A percentile compares a stretch with the other conserved stretches of the same genome.
Conservation (phyloP, 2,329 filamentous ascomycete genomes). For the Rosellinia necatrix region DNA sequence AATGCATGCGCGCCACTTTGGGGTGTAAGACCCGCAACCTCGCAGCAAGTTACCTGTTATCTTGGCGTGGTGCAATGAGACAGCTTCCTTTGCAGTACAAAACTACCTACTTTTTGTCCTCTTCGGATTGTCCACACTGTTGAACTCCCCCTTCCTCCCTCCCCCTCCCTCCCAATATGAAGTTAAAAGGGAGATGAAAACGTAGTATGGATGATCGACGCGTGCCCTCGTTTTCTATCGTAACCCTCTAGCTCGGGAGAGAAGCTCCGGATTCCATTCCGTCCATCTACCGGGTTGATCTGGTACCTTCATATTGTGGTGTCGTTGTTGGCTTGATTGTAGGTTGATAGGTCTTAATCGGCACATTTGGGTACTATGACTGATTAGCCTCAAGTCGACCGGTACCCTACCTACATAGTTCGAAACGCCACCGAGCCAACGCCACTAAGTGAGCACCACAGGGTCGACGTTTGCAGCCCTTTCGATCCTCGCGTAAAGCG, state of each 20-base stretch:
- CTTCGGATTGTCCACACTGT: too few species aligned
- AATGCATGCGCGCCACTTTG: too few species aligned
- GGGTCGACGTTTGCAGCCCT: slow-evolving; percentile 52
- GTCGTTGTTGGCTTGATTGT: not conserved
- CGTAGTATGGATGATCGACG: slow-evolving; percentile 12
- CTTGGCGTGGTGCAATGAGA: too few species aligned
- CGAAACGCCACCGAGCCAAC: slow-evolving; percentile 10
- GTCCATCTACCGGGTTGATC: not conserved
- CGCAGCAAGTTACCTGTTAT: too few species aligned
- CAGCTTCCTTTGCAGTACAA: too few species aligned
- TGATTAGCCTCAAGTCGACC: slow-evolving; percentile 9
- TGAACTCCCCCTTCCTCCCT: too few species aligned
- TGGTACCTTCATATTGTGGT: slow-evolving; percentile 3
- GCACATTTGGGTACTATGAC: not conserved
- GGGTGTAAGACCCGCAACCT: too few species aligned
- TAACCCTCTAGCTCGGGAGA: slow-evolving; percentile 17
- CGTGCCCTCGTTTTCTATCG: slow-evolving; percentile 2
- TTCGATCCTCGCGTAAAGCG: slow-evolving; percentile 48
- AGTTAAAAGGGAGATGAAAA: slow-evolving; percentile 12
- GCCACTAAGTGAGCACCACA: too few species aligned
- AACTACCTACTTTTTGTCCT: slow-evolving; percentile 7
- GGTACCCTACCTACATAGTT: not conserved
- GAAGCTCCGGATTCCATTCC: slow-evolving; percentile 7
- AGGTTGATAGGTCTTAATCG: not conserved
- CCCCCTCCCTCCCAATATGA: too few species aligned